Base-by-base conservation (phyloP, 2,329 filamentous ascomycete species). In the Colletotrichum lindemuthianum region DNA sequence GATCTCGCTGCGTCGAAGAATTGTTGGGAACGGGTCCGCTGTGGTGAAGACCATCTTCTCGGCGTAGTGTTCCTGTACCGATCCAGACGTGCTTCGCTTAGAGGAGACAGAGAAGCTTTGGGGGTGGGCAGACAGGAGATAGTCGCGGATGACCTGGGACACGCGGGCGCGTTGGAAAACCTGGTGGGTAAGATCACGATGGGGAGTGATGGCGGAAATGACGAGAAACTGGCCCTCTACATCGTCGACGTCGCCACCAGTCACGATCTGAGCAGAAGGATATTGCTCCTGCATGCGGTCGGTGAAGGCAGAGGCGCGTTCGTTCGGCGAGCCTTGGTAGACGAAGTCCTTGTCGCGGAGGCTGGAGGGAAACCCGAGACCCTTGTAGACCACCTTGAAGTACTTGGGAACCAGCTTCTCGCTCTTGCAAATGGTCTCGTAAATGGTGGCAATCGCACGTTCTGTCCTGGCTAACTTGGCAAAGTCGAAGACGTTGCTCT, bases 251-350 rank as follows among this genome's bases (percentile, higher is more conserved):
- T 88, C 82, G 7, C 87, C 87, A 36, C 85, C 84, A 4, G 88
- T 89, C 45, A 96, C 82, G 64, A 97, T 90, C 71, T 96, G 91
- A 3, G 95, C 94, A 2, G 90, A 83, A 4, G 94, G 95, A 73
- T 97, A 93, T 71, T 96, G 90, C 75, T 94, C 91, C 73, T 96
- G 94, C 87, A 98, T 92, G 53, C 92, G 90, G 74, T 97, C 94
- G 2, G 92, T 92, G 71, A 98, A 98, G 5, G 88, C 89, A 1
- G 89, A 87, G 44, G 92, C 88, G 24, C 91, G 87, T 76, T 98
- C 95, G 7, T 83, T 88, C 1, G 90, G 84, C 2, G 88, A 87
- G 0, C 92, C 93, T 77, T 98, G 93, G 71, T 96, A 97, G 59
- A 98, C 90, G 76, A 93, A 98, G 64, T 95, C 90, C 78, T 97